A percentile compares a stretch with the other conserved stretches of the same genome.
These are phyloP conservation scores for Pneumocystis carinii DNA, from an alignment of 1,139 yeast genomes.

Conservation along the genomic window DNA sequence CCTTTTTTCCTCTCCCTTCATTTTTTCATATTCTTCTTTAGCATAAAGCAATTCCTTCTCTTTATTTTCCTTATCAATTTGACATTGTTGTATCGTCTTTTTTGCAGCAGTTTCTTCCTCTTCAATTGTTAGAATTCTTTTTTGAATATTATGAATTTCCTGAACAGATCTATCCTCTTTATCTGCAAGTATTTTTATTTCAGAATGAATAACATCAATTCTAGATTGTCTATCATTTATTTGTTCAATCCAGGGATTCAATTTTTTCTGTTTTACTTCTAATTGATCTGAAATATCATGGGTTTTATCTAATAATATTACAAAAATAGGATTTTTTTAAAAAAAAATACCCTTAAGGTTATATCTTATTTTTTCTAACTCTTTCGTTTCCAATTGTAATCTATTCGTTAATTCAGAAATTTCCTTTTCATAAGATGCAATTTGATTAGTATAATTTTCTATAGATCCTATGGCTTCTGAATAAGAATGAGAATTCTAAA, in stretches of 20 bases:
- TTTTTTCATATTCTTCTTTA: conserved; percentile 22
- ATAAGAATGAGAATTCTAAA: conserved; percentile 19
- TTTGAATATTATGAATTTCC: conserved; percentile 45
- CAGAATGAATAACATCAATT: conserved; percentile 49
- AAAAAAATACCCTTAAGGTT: conserved; percentile 38
- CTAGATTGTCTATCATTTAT: conserved; percentile 52
- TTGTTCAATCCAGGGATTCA: conserved; percentile 75
- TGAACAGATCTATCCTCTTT: conserved; percentile 31
- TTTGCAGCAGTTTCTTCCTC: not conserved
- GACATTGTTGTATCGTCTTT: not conserved
- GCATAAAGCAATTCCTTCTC: not conserved
- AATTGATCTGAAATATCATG: conserved; percentile 48
- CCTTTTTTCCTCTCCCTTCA: conserved; percentile 34
- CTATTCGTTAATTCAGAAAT: conserved; percentile 32
- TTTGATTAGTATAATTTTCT: conserved; percentile 32
- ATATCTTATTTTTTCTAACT: conserved; percentile 47
- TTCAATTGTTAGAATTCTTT: conserved; percentile 30
- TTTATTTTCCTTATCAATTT: not conserved
- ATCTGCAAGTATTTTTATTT: conserved; percentile 43
- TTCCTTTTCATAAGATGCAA: conserved; percentile 23
- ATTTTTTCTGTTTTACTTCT: conserved; percentile 43
- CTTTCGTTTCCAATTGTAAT: conserved; percentile 39
- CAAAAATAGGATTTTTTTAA: not conserved
- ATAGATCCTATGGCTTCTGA: conserved; percentile 36
- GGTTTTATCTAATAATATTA: conserved; percentile 33